Conservation (phyloP, 805 yeast species). For the Helenozyma rhizophorensis region DNA sequence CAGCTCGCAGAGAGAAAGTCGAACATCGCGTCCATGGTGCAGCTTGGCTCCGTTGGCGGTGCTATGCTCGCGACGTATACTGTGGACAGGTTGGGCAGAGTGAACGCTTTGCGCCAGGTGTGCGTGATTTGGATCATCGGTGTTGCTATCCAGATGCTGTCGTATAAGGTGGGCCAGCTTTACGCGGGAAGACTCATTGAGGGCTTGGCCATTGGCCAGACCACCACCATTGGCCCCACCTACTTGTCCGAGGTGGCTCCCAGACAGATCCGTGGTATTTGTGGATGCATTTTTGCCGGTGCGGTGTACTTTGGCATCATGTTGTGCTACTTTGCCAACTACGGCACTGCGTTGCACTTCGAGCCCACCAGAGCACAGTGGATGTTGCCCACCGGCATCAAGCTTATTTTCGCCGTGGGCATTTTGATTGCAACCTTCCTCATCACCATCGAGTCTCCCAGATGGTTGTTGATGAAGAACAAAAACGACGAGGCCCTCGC, state of each 20-base stretch:
- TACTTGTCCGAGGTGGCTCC: constrained; percentile 52
- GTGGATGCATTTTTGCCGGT: constrained; percentile 52
- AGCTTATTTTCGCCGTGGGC: constrained; percentile 44
- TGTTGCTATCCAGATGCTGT: constrained; percentile 45
- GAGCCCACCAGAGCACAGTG: constrained; percentile 39
- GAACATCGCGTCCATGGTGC: constrained; percentile 57
- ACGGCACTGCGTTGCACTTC: constrained; percentile 48
- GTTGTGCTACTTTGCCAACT: constrained; percentile 44
- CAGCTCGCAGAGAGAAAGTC: constrained; percentile 45
- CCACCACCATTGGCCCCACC: constrained; percentile 53
- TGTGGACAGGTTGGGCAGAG: constrained; percentile 50
- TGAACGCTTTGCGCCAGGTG: constrained; percentile 42
- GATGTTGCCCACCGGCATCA: constrained; percentile 50
- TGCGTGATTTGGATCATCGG: constrained; percentile 37
- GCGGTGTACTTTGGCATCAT: constrained; percentile 54
- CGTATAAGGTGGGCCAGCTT: constrained; percentile 44
- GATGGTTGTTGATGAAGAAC: constrained; percentile 47
- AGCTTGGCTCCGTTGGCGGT: constrained; percentile 53
- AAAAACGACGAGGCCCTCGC: constrained; percentile 35
- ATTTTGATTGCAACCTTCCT: constrained; percentile 38
- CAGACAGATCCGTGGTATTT: constrained; percentile 46
- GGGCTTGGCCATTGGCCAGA: constrained; percentile 53
- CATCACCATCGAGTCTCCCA: constrained; percentile 47
- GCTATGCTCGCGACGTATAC: constrained; percentile 45
- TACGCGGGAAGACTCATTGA: constrained; percentile 54